Percentiles rank a stretch among this genome's conserved stretches.
These are phyloP conservation scores for Dicorynia guianensis DNA, from an alignment of 306 rosid genomes.

Conservation along the genomic window DNA sequence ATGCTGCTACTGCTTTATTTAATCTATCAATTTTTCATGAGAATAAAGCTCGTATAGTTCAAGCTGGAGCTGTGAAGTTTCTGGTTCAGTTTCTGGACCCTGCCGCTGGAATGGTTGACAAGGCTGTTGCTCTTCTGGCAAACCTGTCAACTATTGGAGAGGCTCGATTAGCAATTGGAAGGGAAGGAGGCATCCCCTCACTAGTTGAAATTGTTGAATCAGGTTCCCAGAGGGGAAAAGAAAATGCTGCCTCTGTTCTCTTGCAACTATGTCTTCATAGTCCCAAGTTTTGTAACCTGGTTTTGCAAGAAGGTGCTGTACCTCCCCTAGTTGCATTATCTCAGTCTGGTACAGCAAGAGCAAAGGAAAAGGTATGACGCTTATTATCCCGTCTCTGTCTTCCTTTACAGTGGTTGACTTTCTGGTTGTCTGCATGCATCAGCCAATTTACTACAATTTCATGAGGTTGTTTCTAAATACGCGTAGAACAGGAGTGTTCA, in stretches of 20 bases:
- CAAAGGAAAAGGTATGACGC: constrained; percentile 83
- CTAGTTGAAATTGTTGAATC: constrained; percentile 85
- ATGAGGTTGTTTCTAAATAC: constrained; percentile 8
- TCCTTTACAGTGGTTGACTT: constrained; percentile 18
- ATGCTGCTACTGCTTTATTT: constrained; percentile 93
- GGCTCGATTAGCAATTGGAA: constrained; percentile 70
- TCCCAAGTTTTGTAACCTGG: constrained; percentile 75
- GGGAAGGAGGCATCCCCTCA: constrained; percentile 81
- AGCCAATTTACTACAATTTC: constrained; percentile 23
- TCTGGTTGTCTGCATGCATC: constrained; percentile 1
- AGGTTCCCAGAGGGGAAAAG: constrained; percentile 91
- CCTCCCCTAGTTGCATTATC: constrained; percentile 95
- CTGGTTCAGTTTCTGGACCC: constrained; percentile 80
- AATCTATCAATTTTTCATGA: constrained; percentile 89
- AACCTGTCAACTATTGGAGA: constrained; percentile 85
- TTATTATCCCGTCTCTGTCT: constrained; percentile 25
- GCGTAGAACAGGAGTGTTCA: neutral
- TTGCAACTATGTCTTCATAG: constrained; percentile 89
- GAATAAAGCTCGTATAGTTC: constrained; percentile 90
- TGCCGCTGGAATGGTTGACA: constrained; percentile 81
- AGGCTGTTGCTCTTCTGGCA: constrained; percentile 89
- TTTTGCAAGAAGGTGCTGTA: constrained; percentile 98
- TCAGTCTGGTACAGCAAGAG: constrained; percentile 89
- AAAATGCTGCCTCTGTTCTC: constrained; percentile 84
- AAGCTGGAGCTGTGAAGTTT: constrained; percentile 87